phyloP scores from a whole-genome alignment of 208 protist species.

The Trypanosomatidae sp. region DNA sequence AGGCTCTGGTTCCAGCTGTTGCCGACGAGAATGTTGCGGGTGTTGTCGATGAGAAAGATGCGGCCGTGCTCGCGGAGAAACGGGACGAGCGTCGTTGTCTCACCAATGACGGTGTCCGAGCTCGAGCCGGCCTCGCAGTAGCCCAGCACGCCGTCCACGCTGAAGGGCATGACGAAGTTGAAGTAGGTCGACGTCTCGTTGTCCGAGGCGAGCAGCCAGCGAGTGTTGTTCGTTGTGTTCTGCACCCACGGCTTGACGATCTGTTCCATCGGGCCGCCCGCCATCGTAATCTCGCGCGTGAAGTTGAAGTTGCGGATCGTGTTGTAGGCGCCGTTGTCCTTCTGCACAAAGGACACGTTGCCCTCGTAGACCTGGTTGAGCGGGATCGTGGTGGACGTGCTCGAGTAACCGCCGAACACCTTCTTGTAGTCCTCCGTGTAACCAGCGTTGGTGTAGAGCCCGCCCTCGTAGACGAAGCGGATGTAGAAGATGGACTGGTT shows the following conservation, averaged over 20 bases:
- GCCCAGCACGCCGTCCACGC: slow-evolving; percentile 38
- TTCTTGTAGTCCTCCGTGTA: slow-evolving; percentile 21
- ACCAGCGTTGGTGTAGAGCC: slow-evolving; percentile 32
- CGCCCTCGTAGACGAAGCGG: slow-evolving; percentile 30
- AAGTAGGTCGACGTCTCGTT: slow-evolving; percentile 54
- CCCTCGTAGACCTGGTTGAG: slow-evolving; percentile 21
- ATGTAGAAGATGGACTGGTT: slow-evolving; percentile 35
- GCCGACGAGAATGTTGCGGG: slow-evolving; percentile 45
- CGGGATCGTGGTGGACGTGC: slow-evolving; percentile 3
- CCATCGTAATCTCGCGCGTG: slow-evolving; percentile 4
- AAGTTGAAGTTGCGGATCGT: slow-evolving; percentile 28
- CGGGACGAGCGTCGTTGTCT: slow-evolving; percentile 39
- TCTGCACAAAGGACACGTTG: slow-evolving; percentile 23
- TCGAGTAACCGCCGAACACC: slow-evolving; percentile 24
- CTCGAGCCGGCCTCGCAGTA: slow-evolving; percentile 49
- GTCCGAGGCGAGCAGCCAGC: slow-evolving; percentile 35
- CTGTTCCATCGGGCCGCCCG: slow-evolving; percentile 30
- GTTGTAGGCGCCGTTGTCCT: slow-evolving; percentile 3
- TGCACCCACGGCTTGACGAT: slow-evolving; percentile 43
- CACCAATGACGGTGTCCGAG: slow-evolving; percentile 35
- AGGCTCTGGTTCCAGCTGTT: slow-evolving; percentile 59
- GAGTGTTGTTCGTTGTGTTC: slow-evolving; percentile 23
- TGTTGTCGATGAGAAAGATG: slow-evolving; percentile 55
- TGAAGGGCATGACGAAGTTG: slow-evolving; percentile 71
- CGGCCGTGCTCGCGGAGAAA: slow-evolving; percentile 54